These are phyloP conservation scores for Ophiosphaerella korrae DNA, from an alignment of 2,329 filamentous ascomycete genomes.

Conservation along the genomic window DNA sequence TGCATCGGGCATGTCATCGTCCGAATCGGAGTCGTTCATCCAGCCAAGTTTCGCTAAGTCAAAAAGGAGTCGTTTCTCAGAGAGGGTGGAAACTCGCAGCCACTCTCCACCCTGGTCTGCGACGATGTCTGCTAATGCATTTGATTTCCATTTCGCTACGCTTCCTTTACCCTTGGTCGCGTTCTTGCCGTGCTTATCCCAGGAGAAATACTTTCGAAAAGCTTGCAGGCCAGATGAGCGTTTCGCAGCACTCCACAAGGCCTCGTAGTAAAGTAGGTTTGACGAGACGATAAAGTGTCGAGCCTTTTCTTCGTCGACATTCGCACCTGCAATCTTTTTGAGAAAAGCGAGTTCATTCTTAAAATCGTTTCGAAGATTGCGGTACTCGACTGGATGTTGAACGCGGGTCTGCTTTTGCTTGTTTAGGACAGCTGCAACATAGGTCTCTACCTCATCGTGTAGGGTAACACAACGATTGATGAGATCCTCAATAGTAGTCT, in stretches of 20 bases:
- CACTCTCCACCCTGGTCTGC: conserved; percentile 66
- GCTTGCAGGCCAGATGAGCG: conserved; percentile 60
- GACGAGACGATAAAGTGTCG: conserved; percentile 67
- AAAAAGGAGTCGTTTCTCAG: conserved; percentile 66
- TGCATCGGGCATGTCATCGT: conserved; percentile 47
- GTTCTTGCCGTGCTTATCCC: conserved; percentile 30
- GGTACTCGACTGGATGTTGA: conserved; percentile 45
- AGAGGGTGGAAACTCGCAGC: conserved; percentile 71
- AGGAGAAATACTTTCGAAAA: conserved; percentile 52
- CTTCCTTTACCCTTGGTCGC: conserved; percentile 40
- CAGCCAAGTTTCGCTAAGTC: conserved; percentile 73
- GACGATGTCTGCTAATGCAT: conserved; percentile 68
- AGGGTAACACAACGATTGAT: conserved; percentile 47
- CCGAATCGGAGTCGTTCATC: conserved; percentile 53
- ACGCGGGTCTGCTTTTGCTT: conserved; percentile 40
- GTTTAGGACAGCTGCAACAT: conserved; percentile 41
- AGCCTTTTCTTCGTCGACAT: conserved; percentile 35
- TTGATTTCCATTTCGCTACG: conserved; percentile 52
- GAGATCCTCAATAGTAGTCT: conserved; percentile 37
- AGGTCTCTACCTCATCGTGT: conserved; percentile 49
- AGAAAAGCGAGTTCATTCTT: conserved; percentile 43
- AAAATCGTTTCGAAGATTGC: conserved; percentile 41
- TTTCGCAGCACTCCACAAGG: conserved; percentile 68
- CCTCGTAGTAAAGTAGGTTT: conserved; percentile 68
- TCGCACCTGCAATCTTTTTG: conserved; percentile 29